Evolutionary conservation across 305 asterid species (phyloP).

Genomic region (Ajuga reptans): DNA sequence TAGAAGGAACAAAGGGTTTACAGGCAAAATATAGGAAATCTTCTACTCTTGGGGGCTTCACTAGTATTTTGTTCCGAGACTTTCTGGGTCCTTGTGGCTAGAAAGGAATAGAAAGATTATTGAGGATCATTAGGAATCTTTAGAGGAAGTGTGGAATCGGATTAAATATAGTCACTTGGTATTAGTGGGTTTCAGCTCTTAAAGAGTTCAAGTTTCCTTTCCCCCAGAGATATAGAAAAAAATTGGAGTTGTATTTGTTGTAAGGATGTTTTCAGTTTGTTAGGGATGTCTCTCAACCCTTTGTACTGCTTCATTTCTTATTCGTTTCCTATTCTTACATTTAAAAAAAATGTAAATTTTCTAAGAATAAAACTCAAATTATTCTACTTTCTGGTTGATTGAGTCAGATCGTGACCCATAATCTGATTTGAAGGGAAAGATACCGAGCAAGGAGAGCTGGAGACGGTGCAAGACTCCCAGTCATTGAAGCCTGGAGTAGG

Average conservation of each 20-base stretch:
- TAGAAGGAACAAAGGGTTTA: slow-evolving; percentile 1
- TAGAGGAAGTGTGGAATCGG: too few relatives aligned
- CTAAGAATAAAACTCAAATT: background rate
- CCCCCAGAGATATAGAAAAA: too few relatives aligned
- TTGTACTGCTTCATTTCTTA: background rate
- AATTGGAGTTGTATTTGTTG: background rate
- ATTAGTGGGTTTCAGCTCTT: too few relatives aligned
- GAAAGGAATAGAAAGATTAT: too few relatives aligned
- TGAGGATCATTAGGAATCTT: too few relatives aligned
- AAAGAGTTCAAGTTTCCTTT: background rate
- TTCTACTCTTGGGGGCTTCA: too few relatives aligned
- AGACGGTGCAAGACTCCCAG: slow-evolving; percentile 57
- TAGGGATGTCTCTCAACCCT: background rate
- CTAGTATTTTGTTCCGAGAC: too few relatives aligned
- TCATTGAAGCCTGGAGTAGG: slow-evolving; percentile 55
- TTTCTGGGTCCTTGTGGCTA: too few relatives aligned
- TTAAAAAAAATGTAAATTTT: background rate
- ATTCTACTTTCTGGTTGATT: slow-evolving; percentile 15
- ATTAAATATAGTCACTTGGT: too few relatives aligned
- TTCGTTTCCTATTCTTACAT: too few relatives aligned
- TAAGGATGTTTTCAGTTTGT: background rate
- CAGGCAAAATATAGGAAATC: background rate
- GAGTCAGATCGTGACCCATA: slow-evolving; percentile 15
- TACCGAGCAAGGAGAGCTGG: slow-evolving; percentile 55
- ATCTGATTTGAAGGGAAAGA: slow-evolving; percentile 28